Evolutionary conservation across 2,329 filamentous ascomycete species (phyloP), one percentile per base, ranked within the genome.

Genomic region (Rutstroemia sp.): DNA sequence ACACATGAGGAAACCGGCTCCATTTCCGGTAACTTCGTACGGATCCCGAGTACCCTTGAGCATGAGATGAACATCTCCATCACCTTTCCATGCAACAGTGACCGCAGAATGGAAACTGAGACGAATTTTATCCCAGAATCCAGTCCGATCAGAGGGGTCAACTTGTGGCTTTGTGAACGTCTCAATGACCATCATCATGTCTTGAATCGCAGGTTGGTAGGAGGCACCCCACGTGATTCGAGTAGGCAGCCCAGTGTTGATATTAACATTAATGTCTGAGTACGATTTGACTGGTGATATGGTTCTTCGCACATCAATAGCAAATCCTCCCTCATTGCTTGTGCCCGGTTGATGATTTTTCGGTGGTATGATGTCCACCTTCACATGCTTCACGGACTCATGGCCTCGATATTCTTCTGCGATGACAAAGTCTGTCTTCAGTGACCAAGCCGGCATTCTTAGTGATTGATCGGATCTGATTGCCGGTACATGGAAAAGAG

Each of bases 181-280:
- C 72, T 99, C 94, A 59, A 99, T 88, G 25, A 92, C 92, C 81
- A 97, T 96, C 94, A 99, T 99, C 88, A 97, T 96, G 68, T 99
- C 95, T 70, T 99, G 94, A 49, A 99, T 92, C 1, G 92, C 92
- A 27, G 95, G 94, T 68, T 99, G 95, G 67, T 97, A 99, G 2
- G 92, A 96, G 47, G 94, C 92, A 7, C 92, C 92, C 95, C 94
- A 99, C 0, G 92, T 96, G 53, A 99, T 92, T 46, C 89, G 84
- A 0, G 94, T 99, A 2, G 95, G 89, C 57, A 92, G 83, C 54
- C 86, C 88, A 2, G 92, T 96, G 70, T 97, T 96, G 71, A 99
- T 92, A 61, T 96, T 89, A 65, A 99, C 79, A 37, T 81, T 83
- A 71, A 96, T 92, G 67, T 97, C 88, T 0, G 94, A 96, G 69